Evolutionary conservation across 2,329 filamentous ascomycete genomes (phyloP).

Genomic region (Hypoxylon sp.): DNA sequence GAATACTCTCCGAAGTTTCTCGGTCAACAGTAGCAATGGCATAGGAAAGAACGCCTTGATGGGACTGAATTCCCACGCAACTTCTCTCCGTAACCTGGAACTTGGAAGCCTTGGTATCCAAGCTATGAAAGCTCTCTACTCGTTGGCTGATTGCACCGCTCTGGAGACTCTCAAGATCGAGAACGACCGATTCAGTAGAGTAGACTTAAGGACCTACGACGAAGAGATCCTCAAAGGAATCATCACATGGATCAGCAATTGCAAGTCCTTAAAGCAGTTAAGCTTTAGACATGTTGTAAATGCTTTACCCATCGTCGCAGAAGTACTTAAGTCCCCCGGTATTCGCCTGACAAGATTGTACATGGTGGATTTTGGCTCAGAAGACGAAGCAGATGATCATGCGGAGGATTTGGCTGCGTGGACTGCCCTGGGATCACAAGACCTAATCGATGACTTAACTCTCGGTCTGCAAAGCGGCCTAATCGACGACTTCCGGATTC

Average conservation of each 20-base stretch:
- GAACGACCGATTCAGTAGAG: slow-evolving; percentile 36
- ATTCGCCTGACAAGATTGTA: slow-evolving; percentile 48
- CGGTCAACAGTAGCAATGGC: slow-evolving; percentile 69
- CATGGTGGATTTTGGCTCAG: slow-evolving; percentile 42
- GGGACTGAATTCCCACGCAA: slow-evolving; percentile 64
- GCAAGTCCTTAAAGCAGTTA: slow-evolving; percentile 48
- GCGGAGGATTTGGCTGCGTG: slow-evolving; percentile 44
- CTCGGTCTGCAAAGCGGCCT: slow-evolving; percentile 59
- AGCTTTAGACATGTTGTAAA: slow-evolving; percentile 64
- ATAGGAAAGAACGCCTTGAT: slow-evolving; percentile 69
- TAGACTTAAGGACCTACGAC: slow-evolving; percentile 44
- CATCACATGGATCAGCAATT: slow-evolving; percentile 53
- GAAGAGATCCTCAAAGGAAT: slow-evolving; percentile 51
- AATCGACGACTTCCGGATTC: slow-evolving; percentile 64
- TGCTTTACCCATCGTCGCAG: slow-evolving; percentile 55
- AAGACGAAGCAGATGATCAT: slow-evolving; percentile 31
- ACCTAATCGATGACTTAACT: slow-evolving; percentile 46
- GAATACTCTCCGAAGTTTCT: slow-evolving; percentile 71
- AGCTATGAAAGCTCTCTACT: slow-evolving; percentile 52
- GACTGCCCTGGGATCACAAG: slow-evolving; percentile 49
- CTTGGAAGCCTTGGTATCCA: slow-evolving; percentile 53
- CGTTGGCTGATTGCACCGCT: slow-evolving; percentile 54
- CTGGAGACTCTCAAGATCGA: slow-evolving; percentile 57
- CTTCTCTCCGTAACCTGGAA: slow-evolving; percentile 55
- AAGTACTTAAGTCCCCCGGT: slow-evolving; percentile 47